phyloP scores from a whole-genome alignment of 164 flowering plant species.

The Sedum album region DNA sequence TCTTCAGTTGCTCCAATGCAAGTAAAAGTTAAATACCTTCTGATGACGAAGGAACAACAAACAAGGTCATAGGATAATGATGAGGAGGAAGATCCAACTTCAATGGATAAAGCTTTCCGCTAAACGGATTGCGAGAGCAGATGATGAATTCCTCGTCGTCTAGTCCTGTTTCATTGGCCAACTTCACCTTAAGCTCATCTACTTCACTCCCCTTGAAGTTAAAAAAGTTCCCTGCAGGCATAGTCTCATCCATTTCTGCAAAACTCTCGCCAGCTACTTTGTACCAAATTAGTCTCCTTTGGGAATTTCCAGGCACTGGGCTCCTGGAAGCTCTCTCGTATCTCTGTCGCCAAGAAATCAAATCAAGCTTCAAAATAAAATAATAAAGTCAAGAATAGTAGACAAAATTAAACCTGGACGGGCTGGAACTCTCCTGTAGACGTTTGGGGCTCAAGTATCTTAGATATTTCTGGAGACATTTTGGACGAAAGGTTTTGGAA shows the following conservation, averaged over 20 bases:
- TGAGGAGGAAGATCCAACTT: conserved; percentile 70
- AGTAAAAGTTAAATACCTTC: background rate
- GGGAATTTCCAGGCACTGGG: background rate
- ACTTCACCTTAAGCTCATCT: background rate
- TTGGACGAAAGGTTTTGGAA: background rate
- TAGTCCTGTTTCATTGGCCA: conserved; percentile 10
- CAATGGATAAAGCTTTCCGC: conserved; percentile 62
- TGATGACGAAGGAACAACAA: background rate
- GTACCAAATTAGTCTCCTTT: background rate
- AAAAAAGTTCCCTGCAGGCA: background rate
- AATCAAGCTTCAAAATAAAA: background rate
- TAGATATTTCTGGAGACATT: background rate
- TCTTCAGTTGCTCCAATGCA: background rate
- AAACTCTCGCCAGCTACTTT: background rate
- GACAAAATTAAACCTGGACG: background rate
- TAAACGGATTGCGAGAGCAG: conserved; percentile 42
- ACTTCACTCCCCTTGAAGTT: conserved; percentile 3
- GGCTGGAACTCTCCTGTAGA: background rate
- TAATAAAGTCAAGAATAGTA: background rate
- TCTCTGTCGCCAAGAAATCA: background rate
- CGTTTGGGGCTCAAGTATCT: background rate
- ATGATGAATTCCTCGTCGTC: conserved; percentile 26
- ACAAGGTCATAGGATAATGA: background rate
- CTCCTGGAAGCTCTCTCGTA: background rate
- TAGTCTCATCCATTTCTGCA: background rate